Conservation (phyloP, 495 filamentous ascomycete genomes). For the Talaromyces proteolyticus region DNA sequence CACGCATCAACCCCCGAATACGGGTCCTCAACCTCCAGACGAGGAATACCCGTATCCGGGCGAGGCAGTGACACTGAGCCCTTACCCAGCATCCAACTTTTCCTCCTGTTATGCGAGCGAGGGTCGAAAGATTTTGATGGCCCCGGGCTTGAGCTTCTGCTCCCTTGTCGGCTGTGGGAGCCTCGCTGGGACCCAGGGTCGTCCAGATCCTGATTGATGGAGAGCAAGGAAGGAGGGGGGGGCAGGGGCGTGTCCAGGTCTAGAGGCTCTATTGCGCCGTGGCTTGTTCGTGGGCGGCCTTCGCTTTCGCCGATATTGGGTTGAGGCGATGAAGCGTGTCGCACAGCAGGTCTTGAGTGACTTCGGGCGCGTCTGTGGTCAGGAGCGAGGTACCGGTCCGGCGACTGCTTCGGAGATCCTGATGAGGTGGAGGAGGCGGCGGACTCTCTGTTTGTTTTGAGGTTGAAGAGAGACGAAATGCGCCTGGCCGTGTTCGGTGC, state of each 20-base stretch:
- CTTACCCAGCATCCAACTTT: slow-evolving; percentile 51
- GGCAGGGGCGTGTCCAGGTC: slow-evolving; percentile 29
- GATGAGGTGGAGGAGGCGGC: slow-evolving; percentile 22
- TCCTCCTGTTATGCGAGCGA: slow-evolving; percentile 27
- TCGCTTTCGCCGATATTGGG: slow-evolving; percentile 17
- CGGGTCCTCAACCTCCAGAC: not conserved
- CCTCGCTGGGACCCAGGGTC: slow-evolving; percentile 27
- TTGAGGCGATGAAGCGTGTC: slow-evolving; percentile 31
- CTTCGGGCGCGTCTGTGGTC: slow-evolving; percentile 16
- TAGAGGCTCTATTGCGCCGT: slow-evolving; percentile 20
- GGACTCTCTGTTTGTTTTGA: slow-evolving; percentile 33
- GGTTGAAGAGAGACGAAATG: slow-evolving; percentile 42
- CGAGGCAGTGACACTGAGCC: slow-evolving; percentile 31
- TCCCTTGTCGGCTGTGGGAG: slow-evolving; percentile 31
- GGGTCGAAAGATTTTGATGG: slow-evolving; percentile 29
- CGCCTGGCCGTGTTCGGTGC: slow-evolving; percentile 46
- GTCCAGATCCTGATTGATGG: slow-evolving; percentile 37
- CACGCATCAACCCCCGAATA: slow-evolving; percentile 44
- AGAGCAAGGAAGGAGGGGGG: slow-evolving; percentile 36
- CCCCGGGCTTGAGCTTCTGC: slow-evolving; percentile 30
- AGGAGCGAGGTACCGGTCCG: slow-evolving; percentile 14
- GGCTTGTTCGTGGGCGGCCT: slow-evolving; percentile 16
- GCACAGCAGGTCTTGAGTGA: slow-evolving; percentile 26
- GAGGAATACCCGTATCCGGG: slow-evolving; percentile 10
- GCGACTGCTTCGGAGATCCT: slow-evolving; percentile 14